These are phyloP conservation scores for Arabidopsis arenosa DNA, from an alignment of 345 rosid genomes.

Conservation along the genomic window DNA sequence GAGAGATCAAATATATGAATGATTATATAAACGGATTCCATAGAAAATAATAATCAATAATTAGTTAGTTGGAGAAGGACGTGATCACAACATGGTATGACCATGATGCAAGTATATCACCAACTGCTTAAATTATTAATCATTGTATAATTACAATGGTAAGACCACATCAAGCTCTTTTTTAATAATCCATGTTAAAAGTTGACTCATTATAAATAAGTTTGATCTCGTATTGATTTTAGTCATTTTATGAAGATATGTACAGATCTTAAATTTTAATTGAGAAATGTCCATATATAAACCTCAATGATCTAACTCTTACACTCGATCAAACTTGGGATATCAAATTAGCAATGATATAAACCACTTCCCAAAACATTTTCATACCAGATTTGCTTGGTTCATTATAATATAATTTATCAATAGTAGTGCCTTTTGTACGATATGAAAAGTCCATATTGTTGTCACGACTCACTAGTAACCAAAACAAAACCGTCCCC, in stretches of 20 bases:
- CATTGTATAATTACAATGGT: constrained; percentile 11
- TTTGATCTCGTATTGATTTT: constrained; percentile 12
- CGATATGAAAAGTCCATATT: constrained; percentile 33
- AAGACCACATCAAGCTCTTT: constrained; percentile 15
- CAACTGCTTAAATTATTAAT: constrained; percentile 19
- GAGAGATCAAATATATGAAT: neutral
- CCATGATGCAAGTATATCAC: constrained; percentile 21
- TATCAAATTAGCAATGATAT: neutral
- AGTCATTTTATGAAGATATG: constrained; percentile 16
- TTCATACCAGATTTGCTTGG: too few species aligned
- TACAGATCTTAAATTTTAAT: neutral
- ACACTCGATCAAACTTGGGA: neutral
- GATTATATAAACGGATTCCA: constrained; percentile 9
- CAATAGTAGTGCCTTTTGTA: constrained; percentile 15
- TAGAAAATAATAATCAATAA: neutral
- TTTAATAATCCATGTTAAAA: neutral
- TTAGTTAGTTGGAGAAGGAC: constrained; percentile 31
- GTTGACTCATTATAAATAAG: constrained; percentile 2
- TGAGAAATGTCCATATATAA: neutral
- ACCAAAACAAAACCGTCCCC: constrained; percentile 3
- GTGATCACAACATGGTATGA: constrained; percentile 41
- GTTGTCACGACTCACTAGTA: neutral
- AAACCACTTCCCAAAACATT: neutral
- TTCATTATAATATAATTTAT: neutral
- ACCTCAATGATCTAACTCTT: neutral